phyloP scores from a whole-genome alignment of 164 flowering plant genomes.

The Saururus chinensis region DNA sequence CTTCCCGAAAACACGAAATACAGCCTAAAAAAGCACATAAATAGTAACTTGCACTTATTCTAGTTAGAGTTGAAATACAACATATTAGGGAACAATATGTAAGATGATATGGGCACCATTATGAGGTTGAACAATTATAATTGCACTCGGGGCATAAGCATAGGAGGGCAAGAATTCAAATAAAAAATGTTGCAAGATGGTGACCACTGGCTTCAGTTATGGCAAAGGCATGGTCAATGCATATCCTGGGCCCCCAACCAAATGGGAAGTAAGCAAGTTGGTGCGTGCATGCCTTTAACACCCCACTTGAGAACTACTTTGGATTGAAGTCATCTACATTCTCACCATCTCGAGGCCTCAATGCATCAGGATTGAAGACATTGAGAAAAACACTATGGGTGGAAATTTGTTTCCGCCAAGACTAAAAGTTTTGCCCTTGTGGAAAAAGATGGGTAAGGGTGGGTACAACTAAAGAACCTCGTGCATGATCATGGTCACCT shows the following conservation, averaged over 20 bases:
- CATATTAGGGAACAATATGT: background rate
- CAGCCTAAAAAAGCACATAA: too few relatives aligned
- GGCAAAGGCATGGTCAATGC: constrained; percentile 3
- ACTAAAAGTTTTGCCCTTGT: background rate
- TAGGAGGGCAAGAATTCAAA: background rate
- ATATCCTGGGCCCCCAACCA: constrained; percentile 4
- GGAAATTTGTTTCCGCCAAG: background rate
- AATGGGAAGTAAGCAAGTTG: background rate
- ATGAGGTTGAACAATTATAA: background rate
- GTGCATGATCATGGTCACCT: background rate
- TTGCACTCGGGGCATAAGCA: background rate
- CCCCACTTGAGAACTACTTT: background rate
- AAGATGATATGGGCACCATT: background rate
- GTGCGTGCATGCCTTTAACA: background rate
- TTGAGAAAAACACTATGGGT: background rate
- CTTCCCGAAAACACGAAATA: too few relatives aligned
- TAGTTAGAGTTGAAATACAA: too few relatives aligned
- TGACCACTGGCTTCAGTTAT: constrained; percentile 1
- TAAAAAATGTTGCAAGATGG: background rate
- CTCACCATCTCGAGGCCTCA: background rate
- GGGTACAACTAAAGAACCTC: background rate
- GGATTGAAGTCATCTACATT: background rate
- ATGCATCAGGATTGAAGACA: background rate
- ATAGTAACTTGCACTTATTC: too few relatives aligned
- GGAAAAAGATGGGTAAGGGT: background rate